Evolutionary conservation across 2,329 filamentous ascomycete genomes (phyloP).

Genomic region (Cytospora paraplurivora): DNA sequence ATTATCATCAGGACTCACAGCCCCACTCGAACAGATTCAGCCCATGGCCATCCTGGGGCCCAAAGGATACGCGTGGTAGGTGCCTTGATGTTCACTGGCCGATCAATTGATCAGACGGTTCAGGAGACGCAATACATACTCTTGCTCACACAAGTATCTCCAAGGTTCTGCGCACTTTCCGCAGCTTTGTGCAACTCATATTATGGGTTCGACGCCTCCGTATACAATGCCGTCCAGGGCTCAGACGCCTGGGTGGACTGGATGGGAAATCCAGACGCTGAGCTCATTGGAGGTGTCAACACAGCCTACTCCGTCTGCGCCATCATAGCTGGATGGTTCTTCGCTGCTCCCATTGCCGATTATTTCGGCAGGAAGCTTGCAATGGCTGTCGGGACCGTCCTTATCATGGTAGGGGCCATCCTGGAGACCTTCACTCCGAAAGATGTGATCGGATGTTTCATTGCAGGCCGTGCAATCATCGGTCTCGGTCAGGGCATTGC

Average conservation of each 20-base stretch:
- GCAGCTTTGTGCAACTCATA: constrained; percentile 76
- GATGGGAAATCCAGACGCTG: constrained; percentile 50
- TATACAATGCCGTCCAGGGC: constrained; percentile 72
- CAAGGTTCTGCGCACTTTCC: constrained; percentile 67
- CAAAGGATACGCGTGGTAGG: constrained; percentile 26
- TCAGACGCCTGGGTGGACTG: constrained; percentile 67
- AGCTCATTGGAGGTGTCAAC: constrained; percentile 57
- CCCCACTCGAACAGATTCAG: not conserved
- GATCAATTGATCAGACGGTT: not conserved
- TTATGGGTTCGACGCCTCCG: constrained; percentile 74
- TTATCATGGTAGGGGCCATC: constrained; percentile 69
- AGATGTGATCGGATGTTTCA: constrained; percentile 65
- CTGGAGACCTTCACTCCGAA: constrained; percentile 67
- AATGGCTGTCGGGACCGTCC: constrained; percentile 64
- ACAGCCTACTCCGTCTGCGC: constrained; percentile 72
- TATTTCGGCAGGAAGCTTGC: constrained; percentile 63
- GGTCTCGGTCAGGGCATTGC: constrained; percentile 72
- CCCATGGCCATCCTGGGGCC: constrained; percentile 25
- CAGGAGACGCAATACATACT: not conserved
- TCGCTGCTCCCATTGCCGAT: constrained; percentile 67
- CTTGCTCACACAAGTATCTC: not conserved
- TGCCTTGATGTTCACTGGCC: not conserved
- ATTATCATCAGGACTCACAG: not conserved
- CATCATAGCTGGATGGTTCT: constrained; percentile 69
- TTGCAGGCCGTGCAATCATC: constrained; percentile 68